phyloP scores from a whole-genome alignment of 2,329 filamentous ascomycete genomes.

The Fusarium goolgardi region DNA sequence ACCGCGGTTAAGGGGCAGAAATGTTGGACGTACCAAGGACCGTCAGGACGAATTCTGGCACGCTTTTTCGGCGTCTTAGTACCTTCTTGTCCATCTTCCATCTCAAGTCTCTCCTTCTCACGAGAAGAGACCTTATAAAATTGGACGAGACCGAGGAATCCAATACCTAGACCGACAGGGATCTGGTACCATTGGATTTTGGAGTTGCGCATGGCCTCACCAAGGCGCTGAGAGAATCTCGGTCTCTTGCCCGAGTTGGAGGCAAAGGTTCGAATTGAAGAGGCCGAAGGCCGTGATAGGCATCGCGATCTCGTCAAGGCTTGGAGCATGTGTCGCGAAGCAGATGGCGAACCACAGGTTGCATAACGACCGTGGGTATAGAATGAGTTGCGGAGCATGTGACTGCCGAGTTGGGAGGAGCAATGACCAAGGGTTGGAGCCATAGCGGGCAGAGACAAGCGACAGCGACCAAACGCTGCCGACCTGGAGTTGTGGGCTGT shows the following conservation, averaged over 20 bases:
- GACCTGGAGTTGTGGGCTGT: conserved; percentile 17
- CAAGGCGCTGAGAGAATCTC: conserved; percentile 64
- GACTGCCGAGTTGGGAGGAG: conserved; percentile 51
- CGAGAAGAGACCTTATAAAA: conserved; percentile 78
- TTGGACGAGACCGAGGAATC: conserved; percentile 83
- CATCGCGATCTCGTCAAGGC: conserved; percentile 43
- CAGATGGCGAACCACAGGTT: conserved; percentile 40
- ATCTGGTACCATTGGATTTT: conserved; percentile 90
- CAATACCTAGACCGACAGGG: conserved; percentile 85
- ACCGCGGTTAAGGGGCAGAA: conserved; percentile 25
- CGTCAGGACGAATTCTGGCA: conserved; percentile 78
- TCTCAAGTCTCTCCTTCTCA: conserved; percentile 63
- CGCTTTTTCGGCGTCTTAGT: conserved; percentile 62
- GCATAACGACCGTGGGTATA: conserved; percentile 48
- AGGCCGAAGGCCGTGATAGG: conserved; percentile 41
- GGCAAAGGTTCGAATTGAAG: conserved; percentile 49
- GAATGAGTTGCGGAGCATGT: conserved; percentile 47
- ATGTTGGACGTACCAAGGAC: conserved; percentile 73
- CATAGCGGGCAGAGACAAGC: conserved; percentile 41
- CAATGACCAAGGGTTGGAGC: conserved; percentile 52
- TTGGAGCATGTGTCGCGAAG: conserved; percentile 41
- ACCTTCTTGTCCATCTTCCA: conserved; percentile 58
- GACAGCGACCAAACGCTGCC: conserved; percentile 36
- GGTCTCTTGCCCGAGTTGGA: conserved; percentile 58
- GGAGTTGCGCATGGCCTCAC: conserved; percentile 61